Evolutionary conservation across 495 filamentous ascomycete genomes (phyloP).

Genomic region (Chaetomium cochliodes): DNA sequence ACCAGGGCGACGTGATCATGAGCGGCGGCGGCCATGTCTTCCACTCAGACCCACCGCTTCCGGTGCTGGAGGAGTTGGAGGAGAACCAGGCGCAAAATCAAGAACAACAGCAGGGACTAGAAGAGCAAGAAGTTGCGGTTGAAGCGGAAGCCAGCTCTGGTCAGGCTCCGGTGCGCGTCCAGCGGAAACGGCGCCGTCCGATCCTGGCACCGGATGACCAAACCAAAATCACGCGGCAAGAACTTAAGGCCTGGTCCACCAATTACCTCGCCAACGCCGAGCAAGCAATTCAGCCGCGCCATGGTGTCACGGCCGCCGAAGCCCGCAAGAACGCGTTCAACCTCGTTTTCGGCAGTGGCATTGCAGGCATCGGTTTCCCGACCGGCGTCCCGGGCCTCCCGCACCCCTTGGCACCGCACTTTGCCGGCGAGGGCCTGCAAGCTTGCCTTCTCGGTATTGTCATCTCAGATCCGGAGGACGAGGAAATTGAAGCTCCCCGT

Average conservation of each 20-base stretch:
- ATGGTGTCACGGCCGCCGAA: constrained; percentile 24
- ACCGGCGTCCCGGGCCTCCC: constrained; percentile 30
- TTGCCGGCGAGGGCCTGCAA: constrained; percentile 41
- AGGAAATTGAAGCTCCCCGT: constrained; percentile 22
- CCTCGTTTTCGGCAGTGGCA: constrained; percentile 47
- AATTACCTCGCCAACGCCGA: constrained; percentile 59
- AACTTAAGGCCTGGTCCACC: constrained; percentile 58
- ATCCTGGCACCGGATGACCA: constrained; percentile 40
- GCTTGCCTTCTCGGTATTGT: constrained; percentile 28
- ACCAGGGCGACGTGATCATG: constrained; percentile 31
- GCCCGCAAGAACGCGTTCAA: constrained; percentile 49
- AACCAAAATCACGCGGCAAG: constrained; percentile 53
- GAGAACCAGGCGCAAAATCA: constrained; percentile 12
- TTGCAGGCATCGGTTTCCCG: constrained; percentile 39
- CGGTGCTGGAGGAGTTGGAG: background rate
- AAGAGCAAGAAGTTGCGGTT: constrained; percentile 24
- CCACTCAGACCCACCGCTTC: constrained; percentile 17
- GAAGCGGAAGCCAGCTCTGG: constrained; percentile 25
- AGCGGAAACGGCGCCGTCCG: constrained; percentile 30
- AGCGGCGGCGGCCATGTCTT: constrained; percentile 7
- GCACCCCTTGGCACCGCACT: constrained; percentile 40
- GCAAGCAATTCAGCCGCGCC: constrained; percentile 29
- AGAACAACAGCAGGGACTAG: constrained; percentile 2
- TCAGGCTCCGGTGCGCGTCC: constrained; percentile 27
- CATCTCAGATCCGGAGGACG: constrained; percentile 23